Percentiles rank a stretch among this genome's conserved stretches.
Evolutionary conservation across 2,329 filamentous ascomycete species (phyloP).

Genomic region (Dactylonectria estremocensis): DNA sequence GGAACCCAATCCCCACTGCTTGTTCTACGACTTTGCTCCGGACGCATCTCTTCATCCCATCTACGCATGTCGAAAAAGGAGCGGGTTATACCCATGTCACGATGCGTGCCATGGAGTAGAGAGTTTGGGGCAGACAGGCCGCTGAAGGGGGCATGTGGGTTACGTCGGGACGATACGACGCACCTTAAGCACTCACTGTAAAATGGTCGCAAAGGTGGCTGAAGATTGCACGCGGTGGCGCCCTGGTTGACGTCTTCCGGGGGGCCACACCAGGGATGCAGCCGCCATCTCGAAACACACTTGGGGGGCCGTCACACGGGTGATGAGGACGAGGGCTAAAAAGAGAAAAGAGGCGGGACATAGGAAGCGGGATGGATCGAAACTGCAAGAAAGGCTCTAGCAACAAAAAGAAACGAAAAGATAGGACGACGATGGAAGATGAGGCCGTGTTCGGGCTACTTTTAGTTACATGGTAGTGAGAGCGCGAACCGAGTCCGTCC

Average conservation of each 20-base stretch:
- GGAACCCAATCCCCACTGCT: not conserved
- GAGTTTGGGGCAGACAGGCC: not conserved
- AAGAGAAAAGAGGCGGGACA: constrained; percentile 10
- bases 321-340: constrained; percentile 1
- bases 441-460: not conserved
- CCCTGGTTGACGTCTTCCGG: constrained; percentile 15
- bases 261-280: constrained; percentile 9
- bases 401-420: constrained; percentile 14
- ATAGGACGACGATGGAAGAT: constrained; percentile 8
- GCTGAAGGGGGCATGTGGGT: not conserved
- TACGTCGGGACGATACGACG: not conserved
- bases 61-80: not conserved
- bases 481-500: not conserved
- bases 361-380: constrained; percentile 4
- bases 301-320: not conserved
- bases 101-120: not conserved
- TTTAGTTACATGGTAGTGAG: not conserved
- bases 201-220: not conserved
- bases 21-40: not conserved
- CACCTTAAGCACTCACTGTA: constrained; percentile 6
- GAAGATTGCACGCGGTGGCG: constrained; percentile 15
- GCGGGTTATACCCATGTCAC: not conserved
- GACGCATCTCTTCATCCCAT: not conserved
- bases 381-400: constrained; percentile 5
- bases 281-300: constrained; percentile 9